These are phyloP conservation scores for Corymbia citriodora DNA, from an alignment of 441 rosid species.

Conservation along the genomic window DNA sequence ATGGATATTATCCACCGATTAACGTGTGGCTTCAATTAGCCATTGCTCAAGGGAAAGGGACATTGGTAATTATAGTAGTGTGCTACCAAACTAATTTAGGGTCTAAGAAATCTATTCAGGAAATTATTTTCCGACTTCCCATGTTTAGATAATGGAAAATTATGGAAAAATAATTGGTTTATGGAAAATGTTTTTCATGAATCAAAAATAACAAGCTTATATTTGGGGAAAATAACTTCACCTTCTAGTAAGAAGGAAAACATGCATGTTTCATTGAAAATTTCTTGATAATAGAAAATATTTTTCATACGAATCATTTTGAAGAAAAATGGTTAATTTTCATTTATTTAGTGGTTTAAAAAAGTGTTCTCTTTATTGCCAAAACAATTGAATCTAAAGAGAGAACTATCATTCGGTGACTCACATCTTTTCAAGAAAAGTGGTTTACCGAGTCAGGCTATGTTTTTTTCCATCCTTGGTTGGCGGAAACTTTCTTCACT, in stretches of 20 bases:
- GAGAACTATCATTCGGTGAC: background rate
- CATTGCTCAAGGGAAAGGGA: background rate
- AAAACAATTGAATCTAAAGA: background rate
- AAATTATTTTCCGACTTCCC: background rate
- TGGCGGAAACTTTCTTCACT: background rate
- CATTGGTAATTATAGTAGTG: background rate
- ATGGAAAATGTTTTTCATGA: fast-evolving
- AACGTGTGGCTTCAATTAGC: background rate
- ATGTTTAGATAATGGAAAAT: background rate
- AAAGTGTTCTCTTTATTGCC: background rate
- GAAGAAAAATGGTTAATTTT: background rate
- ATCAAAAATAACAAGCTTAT: background rate
- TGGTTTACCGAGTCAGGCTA: background rate
- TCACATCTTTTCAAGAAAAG: background rate
- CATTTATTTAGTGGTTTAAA: background rate
- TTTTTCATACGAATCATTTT: background rate
- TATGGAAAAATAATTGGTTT: background rate
- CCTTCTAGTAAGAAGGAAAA: background rate
- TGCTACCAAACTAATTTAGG: background rate
- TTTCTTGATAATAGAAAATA: background rate
- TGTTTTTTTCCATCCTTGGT: background rate
- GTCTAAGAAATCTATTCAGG: background rate
- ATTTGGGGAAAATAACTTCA: background rate
- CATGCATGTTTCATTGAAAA: background rate
- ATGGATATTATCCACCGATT: background rate